Evolutionary conservation across 345 rosid genomes (phyloP).

Genomic region (Populus euphratica): DNA sequence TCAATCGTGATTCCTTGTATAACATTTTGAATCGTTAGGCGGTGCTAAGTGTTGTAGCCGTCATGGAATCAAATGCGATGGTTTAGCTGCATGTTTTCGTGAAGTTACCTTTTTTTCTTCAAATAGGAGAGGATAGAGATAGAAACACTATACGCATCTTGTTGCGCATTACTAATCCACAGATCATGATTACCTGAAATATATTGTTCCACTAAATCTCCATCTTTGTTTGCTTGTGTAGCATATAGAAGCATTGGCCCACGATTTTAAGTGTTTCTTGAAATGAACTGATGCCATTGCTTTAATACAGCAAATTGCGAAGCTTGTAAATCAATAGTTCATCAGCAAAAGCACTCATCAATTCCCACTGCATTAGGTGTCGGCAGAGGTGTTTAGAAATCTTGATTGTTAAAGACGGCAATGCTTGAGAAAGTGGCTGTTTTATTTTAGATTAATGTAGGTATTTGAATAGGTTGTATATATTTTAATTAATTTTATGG

Average conservation of each 20-base stretch:
- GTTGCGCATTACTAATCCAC: neutral
- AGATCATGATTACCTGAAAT: neutral
- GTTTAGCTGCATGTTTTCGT: neutral
- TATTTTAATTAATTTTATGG: too few relatives aligned
- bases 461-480: too few relatives aligned
- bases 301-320: neutral
- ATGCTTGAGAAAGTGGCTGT: neutral
- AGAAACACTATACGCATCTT: neutral
- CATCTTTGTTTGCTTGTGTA: neutral
- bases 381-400: neutral
- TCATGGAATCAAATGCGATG: neutral
- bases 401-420: neutral
- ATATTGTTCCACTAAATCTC: neutral
- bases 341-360: neutral
- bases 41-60: neutral
- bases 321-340: neutral
- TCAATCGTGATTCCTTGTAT: slow-evolving; percentile 24
- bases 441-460: too few relatives aligned
- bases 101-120: neutral
- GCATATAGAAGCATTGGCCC: neutral
- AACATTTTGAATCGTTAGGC: slow-evolving; percentile 29
- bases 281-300: neutral
- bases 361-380: neutral
- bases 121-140: neutral
- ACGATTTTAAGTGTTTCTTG: neutral